phyloP scores from a whole-genome alignment of 108 stramenopile genomes.

The Seminavis robusta region DNA sequence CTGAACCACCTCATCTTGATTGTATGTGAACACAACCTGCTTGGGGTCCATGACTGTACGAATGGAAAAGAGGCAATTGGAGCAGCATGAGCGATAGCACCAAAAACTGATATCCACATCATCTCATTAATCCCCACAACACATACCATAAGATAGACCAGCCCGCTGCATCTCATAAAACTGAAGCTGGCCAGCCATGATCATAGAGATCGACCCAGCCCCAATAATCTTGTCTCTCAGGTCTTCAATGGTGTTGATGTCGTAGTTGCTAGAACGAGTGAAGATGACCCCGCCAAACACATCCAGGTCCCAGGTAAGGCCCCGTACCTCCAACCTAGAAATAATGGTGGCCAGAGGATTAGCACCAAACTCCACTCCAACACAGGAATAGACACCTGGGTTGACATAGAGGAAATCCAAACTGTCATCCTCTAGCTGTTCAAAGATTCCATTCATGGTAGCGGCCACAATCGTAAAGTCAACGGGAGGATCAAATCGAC shows the following conservation, averaged over 20 bases:
- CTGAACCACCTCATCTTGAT: background rate
- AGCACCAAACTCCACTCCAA: slow-evolving; percentile 10
- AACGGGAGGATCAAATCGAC: slow-evolving; percentile 14
- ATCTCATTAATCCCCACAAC: no score
- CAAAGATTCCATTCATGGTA: background rate
- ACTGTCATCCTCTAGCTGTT: slow-evolving; percentile 4
- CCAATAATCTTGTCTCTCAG: slow-evolving; percentile 12
- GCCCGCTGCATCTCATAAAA: slow-evolving; percentile 1
- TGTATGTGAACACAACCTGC: slow-evolving; percentile 7
- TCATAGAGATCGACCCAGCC: background rate
- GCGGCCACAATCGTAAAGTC: slow-evolving; percentile 3
- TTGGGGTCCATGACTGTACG: slow-evolving; percentile 3
- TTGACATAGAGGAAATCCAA: slow-evolving; percentile 17
- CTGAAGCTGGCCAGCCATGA: slow-evolving; percentile 1
- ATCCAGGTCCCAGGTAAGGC: background rate
- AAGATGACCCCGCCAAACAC: slow-evolving; percentile 15
- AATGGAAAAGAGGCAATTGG: no score
- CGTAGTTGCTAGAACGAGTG: background rate
- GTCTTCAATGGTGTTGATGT: slow-evolving; percentile 3
- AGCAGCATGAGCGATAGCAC: no score
- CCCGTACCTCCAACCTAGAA: background rate
- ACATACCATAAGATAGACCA: background rate
- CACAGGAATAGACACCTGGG: slow-evolving; percentile 13
- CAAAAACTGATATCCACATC: no score
- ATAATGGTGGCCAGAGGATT: slow-evolving; percentile 7